Base-by-base conservation (phyloP, 768 basidiomycete genomes). In the Mycena alexandri region DNA sequence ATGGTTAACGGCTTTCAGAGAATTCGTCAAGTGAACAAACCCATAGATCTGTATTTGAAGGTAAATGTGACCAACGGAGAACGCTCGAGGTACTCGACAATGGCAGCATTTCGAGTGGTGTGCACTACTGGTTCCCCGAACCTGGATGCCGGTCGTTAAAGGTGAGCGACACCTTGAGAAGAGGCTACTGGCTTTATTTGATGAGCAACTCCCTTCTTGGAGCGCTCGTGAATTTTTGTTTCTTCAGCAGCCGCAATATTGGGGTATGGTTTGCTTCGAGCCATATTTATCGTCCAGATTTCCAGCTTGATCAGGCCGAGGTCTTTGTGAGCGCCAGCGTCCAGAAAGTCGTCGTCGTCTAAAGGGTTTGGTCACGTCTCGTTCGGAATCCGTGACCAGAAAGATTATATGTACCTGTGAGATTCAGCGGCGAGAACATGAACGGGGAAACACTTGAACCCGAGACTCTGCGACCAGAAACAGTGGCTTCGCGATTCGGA, bases 331-430 rank as follows among this genome's bases (percentile, higher is more conserved):
- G 33, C 52, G 7, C 33, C 33, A 29, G 65, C 24, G 13, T 64
- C 56, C 19, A 71, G 25, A 25, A 67, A 71, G 0, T 41, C 58
- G 43, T 71, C 65, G 62, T 71, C 69, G 21, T 71, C 69, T 71
- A 24, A 13, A 22, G 51, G 22, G 25, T 21, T 59, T 29, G 29
- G 2, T 8, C 17, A 9, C 10, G 36, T 4, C 11, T 51, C 2
- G 19, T 44, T 34, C n/a, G n/a, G 13, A 1, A 13, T 16, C 7
- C 25, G 34, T 19, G 17, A 13, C 22, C 6, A 51, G n/a, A 33
- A 22, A 33, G 1, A 53, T n/a, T n/a, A n/a, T n/a, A 52, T 1
- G n/a, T 53, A 62, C 69, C 69, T 56, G 69, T 70, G 8, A 70
- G 52, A 14, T 70, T 52, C 33, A 70, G 34, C 9, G 29, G 36